Percentiles rank a stretch among this genome's conserved stretches.
These are phyloP conservation scores for Flaveria bidentis DNA, from an alignment of 129 eudicot species.

Conservation along the genomic window DNA sequence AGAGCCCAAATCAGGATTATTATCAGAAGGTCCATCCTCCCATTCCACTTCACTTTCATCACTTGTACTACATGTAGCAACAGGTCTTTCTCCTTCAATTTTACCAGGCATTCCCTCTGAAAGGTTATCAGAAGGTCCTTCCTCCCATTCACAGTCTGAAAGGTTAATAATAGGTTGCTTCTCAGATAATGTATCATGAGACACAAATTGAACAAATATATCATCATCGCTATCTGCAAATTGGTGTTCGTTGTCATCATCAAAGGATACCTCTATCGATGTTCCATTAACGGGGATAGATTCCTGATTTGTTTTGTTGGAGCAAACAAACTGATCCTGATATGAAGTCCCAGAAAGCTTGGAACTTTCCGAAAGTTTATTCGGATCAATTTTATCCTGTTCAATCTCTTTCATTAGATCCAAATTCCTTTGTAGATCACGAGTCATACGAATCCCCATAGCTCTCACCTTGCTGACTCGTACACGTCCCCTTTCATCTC, in stretches of 20 bases:
- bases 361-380: conserved; percentile 2
- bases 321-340: conserved; percentile 7
- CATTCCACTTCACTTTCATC: conserved; percentile 58
- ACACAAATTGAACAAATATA: conserved; percentile 63
- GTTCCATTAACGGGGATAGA: conserved; percentile 34
- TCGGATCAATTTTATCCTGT: conserved; percentile 36
- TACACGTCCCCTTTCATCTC: conserved; percentile 79
- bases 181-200: conserved; percentile 37
- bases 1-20: conserved; percentile 38
- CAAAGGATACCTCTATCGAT: conserved; percentile 67
- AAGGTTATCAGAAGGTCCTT: too few relatives aligned
- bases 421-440: conserved; percentile 87
- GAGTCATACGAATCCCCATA: conserved; percentile 93
- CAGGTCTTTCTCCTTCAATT: conserved; percentile 18
- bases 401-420: conserved; percentile 86
- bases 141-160: conserved; percentile 77
- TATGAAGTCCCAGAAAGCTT: conserved; percentile 7
- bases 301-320: conserved; percentile 33
- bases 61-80: conserved; percentile 25
- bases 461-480: conserved; percentile 81
- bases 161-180: conserved; percentile 36
- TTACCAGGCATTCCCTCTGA: conserved; percentile 52
- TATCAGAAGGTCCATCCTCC: conserved; percentile 64
- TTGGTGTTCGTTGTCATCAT: conserved; percentile 45
- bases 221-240: conserved; percentile 61